These are phyloP conservation scores for Polyporus tsugae DNA, from an alignment of 1,284 basidiomycete genomes.

Conservation along the genomic window DNA sequence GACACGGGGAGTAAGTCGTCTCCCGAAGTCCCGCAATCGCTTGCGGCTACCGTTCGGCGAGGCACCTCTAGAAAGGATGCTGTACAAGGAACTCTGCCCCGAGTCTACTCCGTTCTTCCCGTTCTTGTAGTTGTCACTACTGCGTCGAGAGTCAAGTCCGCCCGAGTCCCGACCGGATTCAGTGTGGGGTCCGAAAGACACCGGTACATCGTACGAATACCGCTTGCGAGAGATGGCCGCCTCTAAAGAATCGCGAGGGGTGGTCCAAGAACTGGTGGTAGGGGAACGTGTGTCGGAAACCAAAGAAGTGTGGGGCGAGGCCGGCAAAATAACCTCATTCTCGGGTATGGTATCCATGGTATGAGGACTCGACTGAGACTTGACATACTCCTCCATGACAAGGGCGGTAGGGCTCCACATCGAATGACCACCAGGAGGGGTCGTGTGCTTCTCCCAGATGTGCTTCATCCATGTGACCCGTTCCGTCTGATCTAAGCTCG, in stretches of 20 bases:
- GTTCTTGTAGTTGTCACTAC: conserved; percentile 52
- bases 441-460: conserved; percentile 55
- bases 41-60: conserved; percentile 54
- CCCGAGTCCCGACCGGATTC: conserved; percentile 44
- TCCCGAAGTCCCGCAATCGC: conserved; percentile 49
- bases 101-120: conserved; percentile 48
- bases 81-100: conserved; percentile 42
- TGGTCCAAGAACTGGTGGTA: conserved; percentile 41
- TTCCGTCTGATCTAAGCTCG: conserved; percentile 65
- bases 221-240: conserved; percentile 51
- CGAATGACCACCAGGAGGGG: conserved; percentile 40
- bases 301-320: conserved; percentile 40
- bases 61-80: conserved; percentile 48
- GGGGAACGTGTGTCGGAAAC: conserved; percentile 46
- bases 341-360: conserved; percentile 57
- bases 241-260: conserved; percentile 48
- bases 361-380: conserved; percentile 46
- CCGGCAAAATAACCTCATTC: conserved; percentile 38
- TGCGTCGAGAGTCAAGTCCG: conserved; percentile 53
- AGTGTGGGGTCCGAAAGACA: conserved; percentile 48
- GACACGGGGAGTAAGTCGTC: conserved; percentile 47
- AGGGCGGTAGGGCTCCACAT: conserved; percentile 71
- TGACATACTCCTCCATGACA: conserved; percentile 70
- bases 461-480: conserved; percentile 78
- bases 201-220: conserved; percentile 53